Evolutionary conservation across 345 rosid species (phyloP).

Genomic region (Syzygium grande): DNA sequence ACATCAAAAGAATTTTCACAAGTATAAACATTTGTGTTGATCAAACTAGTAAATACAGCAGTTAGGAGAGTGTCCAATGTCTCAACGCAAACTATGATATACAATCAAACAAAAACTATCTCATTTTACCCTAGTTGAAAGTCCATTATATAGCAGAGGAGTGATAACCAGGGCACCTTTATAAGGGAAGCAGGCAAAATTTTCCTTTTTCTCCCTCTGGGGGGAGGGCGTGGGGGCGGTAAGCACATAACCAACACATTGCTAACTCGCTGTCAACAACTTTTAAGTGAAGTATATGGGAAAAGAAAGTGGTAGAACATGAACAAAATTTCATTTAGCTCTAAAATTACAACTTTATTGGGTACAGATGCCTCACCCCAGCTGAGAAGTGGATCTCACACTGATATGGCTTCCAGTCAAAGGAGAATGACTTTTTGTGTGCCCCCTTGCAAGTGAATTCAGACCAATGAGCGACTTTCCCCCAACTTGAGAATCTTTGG

Average conservation of each 20-base stretch:
- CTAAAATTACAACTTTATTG: background rate
- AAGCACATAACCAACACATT: background rate
- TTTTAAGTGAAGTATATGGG: background rate
- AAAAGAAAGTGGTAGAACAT: background rate
- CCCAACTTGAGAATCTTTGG: too few species aligned
- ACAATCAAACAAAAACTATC: background rate
- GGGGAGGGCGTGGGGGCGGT: accelerated
- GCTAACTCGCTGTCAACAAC: background rate
- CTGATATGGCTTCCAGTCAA: background rate
- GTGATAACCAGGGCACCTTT: background rate
- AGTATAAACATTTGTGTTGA: background rate
- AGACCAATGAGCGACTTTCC: constrained; percentile 1
- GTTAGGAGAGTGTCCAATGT: background rate
- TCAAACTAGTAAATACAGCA: background rate
- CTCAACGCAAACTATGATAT: accelerated
- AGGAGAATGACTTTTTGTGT: background rate
- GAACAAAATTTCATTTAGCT: background rate
- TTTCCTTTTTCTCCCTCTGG: accelerated
- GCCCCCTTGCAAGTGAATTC: constrained; percentile 1
- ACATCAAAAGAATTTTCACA: background rate
- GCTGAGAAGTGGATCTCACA: background rate
- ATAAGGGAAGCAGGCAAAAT: background rate
- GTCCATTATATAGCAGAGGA: background rate
- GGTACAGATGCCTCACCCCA: background rate
- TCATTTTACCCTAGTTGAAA: background rate